phyloP scores from a whole-genome alignment of 2,329 filamentous ascomycete genomes.

The Chaetomium olivaceum region DNA sequence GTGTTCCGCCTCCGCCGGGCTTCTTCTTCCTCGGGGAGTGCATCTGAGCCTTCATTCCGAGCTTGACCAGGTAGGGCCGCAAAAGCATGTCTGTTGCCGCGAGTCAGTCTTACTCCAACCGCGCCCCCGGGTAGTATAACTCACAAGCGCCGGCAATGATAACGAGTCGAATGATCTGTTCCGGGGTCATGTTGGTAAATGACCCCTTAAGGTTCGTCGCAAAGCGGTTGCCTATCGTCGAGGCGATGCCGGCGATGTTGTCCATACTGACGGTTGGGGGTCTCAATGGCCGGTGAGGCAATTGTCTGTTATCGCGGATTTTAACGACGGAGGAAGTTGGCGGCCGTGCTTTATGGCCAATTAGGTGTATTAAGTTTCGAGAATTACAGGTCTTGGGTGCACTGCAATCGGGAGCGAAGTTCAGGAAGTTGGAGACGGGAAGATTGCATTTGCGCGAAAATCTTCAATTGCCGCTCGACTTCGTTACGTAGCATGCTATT shows the following conservation, averaged over 20 bases:
- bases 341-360: neutral
- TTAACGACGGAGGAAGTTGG: neutral
- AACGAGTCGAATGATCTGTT: slow-evolving; percentile 67
- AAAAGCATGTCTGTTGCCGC: slow-evolving; percentile 51
- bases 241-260: slow-evolving; percentile 33
- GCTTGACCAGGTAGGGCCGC: slow-evolving; percentile 71
- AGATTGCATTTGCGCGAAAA: slow-evolving; percentile 26
- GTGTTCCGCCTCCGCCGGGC: slow-evolving; percentile 41
- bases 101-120: slow-evolving; percentile 6
- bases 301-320: neutral
- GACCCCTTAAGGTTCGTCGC: slow-evolving; percentile 52
- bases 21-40: slow-evolving; percentile 58
- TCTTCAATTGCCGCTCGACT: slow-evolving; percentile 5
- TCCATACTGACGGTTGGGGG: slow-evolving; percentile 31
- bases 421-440: neutral
- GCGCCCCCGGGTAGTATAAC: slow-evolving; percentile 1
- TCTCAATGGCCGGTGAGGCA: neutral
- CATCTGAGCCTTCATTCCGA: slow-evolving; percentile 63
- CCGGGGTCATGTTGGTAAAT: slow-evolving; percentile 52
- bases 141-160: slow-evolving; percentile 66
- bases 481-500: slow-evolving; percentile 3
- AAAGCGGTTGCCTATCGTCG: slow-evolving; percentile 39
- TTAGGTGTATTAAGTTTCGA: neutral
- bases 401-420: neutral
- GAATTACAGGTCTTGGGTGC: neutral